phyloP scores from a whole-genome alignment of 176 grass and related monocot genomes.

The Musa itinerans region DNA sequence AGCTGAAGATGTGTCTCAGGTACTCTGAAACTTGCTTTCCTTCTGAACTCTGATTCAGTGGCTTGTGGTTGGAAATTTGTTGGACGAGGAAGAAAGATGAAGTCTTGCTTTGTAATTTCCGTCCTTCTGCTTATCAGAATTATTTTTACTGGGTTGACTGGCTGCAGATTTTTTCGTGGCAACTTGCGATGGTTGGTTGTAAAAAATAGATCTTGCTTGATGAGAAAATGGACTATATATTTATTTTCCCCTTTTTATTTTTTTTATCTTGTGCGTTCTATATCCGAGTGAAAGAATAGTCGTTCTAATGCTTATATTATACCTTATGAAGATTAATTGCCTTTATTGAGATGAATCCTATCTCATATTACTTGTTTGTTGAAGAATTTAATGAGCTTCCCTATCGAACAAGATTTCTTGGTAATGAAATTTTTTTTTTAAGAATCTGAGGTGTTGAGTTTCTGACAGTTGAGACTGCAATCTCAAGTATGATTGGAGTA shows the following conservation, averaged over 20 bases:
- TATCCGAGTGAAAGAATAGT: not conserved
- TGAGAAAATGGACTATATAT: not conserved
- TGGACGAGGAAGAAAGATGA: not conserved
- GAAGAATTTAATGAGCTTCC: not conserved
- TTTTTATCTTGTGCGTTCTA: too few relatives aligned
- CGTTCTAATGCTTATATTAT: not conserved
- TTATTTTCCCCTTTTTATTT: not conserved
- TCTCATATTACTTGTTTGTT: not conserved
- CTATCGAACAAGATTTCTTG: not conserved
- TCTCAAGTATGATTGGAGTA: too few relatives aligned
- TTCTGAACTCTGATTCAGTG: not conserved
- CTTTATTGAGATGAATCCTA: not conserved
- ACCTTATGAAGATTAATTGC: not conserved
- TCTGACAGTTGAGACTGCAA: too few relatives aligned
- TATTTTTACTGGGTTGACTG: not conserved
- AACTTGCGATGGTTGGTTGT: not conserved
- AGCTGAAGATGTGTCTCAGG: conserved; percentile 76
- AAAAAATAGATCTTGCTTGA: not conserved
- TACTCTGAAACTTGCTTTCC: not conserved
- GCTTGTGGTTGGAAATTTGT: not conserved
- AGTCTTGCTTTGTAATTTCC: not conserved
- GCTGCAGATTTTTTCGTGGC: not conserved
- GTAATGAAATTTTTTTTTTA: not conserved
- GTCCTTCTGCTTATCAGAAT: not conserved
- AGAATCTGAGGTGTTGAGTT: not conserved